phyloP scores from a whole-genome alignment of 1,139 yeast genomes.

The Blastobotrys proliferans region DNA sequence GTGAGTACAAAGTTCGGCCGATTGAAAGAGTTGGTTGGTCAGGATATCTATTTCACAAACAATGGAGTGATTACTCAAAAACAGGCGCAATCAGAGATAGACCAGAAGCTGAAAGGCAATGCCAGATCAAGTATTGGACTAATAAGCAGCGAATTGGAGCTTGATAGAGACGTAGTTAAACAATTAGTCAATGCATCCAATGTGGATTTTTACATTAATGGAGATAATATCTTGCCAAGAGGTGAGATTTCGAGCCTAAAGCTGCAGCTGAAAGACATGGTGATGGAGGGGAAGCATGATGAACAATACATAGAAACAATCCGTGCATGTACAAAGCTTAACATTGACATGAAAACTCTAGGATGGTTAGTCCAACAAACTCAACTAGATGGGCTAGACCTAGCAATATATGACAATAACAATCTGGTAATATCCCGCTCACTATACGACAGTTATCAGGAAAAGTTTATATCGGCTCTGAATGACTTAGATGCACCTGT shows the following conservation, averaged over 20 bases:
- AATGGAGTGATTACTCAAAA: slow-evolving; percentile 21
- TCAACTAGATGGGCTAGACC: slow-evolving; percentile 1
- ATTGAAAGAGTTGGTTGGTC: slow-evolving; percentile 15
- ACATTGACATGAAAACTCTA: slow-evolving; percentile 8
- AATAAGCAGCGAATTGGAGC: slow-evolving; percentile 19
- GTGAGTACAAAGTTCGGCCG: slow-evolving; percentile 16
- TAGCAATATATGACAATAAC: background rate
- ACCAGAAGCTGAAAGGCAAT: slow-evolving; percentile 13
- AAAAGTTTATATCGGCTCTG: background rate
- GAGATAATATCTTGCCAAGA: slow-evolving; percentile 13
- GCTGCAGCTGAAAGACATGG: background rate
- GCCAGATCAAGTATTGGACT: slow-evolving; percentile 22
- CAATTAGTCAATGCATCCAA: background rate
- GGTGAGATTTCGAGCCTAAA: slow-evolving; percentile 11
- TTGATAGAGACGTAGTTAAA: slow-evolving; percentile 15
- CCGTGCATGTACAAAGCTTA: slow-evolving; percentile 3
- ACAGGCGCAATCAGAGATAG: slow-evolving; percentile 20
- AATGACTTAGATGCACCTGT: background rate
- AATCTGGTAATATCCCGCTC: background rate
- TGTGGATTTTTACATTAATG: slow-evolving; percentile 10
- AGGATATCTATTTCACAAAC: slow-evolving; percentile 20
- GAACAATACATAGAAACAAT: slow-evolving; percentile 5
- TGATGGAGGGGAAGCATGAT: slow-evolving; percentile 1
- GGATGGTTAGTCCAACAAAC: slow-evolving; percentile 11
- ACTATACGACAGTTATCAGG: background rate